Conservation (phyloP, 116 monocot genomes). For the Trichopus zeylanicus region DNA sequence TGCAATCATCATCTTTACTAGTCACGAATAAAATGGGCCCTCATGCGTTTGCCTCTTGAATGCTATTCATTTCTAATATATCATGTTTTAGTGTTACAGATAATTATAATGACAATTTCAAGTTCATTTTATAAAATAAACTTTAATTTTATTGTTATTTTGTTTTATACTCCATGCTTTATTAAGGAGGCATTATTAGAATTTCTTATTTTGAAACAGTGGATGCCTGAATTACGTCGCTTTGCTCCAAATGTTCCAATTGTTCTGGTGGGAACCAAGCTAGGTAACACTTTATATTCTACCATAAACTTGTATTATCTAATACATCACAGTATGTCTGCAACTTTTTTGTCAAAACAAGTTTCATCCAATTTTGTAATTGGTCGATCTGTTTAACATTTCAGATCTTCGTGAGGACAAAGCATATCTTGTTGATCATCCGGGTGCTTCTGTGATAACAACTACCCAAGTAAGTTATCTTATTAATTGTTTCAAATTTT, state of each 20-base stretch:
- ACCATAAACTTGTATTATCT: background rate
- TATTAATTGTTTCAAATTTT: too few species aligned
- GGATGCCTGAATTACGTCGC: constrained; percentile 96
- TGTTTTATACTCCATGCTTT: too few species aligned
- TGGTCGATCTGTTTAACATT: constrained; percentile 2
- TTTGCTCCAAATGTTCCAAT: constrained; percentile 90
- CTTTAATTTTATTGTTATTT: too few species aligned
- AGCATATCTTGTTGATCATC: constrained; percentile 77
- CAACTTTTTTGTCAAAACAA: background rate
- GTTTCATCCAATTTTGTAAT: background rate
- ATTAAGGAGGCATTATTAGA: too few species aligned
- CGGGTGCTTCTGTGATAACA: constrained; percentile 57
- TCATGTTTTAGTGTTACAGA: too few species aligned
- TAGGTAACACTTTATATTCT: too few species aligned
- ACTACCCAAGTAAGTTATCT: constrained; percentile 58
- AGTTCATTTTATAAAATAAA: too few species aligned
- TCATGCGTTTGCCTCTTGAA: too few species aligned
- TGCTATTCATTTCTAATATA: too few species aligned
- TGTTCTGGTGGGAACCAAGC: constrained; percentile 88
- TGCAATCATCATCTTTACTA: too few species aligned
- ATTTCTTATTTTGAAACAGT: constrained; percentile 35
- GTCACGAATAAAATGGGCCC: too few species aligned
- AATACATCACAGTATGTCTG: background rate
- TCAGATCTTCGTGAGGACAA: constrained; percentile 85
- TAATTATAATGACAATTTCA: too few species aligned